Conservation (phyloP, 2,329 filamentous ascomycete genomes). For the Verticillium alfalfae region DNA sequence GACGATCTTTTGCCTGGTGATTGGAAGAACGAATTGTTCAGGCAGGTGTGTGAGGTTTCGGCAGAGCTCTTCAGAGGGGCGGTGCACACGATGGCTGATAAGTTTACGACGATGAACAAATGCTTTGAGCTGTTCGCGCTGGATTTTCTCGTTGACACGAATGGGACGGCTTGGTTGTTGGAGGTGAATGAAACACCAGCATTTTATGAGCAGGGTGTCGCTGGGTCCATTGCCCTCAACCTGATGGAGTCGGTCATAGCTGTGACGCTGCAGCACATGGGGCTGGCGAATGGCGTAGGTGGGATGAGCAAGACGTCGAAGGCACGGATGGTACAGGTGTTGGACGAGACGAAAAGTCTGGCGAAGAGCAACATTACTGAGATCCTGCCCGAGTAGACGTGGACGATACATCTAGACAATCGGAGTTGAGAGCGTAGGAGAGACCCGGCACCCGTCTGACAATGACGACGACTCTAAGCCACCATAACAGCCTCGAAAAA, state of each 20-base stretch:
- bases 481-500: neutral
- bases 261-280: conserved; percentile 27
- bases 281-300: conserved; percentile 7
- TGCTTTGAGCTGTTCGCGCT: conserved; percentile 31
- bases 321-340: conserved; percentile 16
- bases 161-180: conserved; percentile 25
- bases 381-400: conserved; percentile 13
- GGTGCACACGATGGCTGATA: conserved; percentile 29
- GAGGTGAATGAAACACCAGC: conserved; percentile 33
- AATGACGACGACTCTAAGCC: neutral
- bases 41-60: conserved; percentile 26
- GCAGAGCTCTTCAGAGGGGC: conserved; percentile 26
- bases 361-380: conserved; percentile 21
- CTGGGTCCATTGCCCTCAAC: conserved; percentile 22
- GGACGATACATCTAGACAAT: neutral
- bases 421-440: neutral
- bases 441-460: neutral
- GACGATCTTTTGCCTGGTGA: conserved; percentile 19
- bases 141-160: conserved; percentile 26
- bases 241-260: conserved; percentile 29
- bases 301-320: conserved; percentile 7
- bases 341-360: conserved; percentile 19
- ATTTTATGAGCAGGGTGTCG: conserved; percentile 26
- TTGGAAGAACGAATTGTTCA: conserved; percentile 26
- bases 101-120: conserved; percentile 27